Conservation (phyloP, 176 grass and related monocot genomes). For the Oropetium thomaeum region DNA sequence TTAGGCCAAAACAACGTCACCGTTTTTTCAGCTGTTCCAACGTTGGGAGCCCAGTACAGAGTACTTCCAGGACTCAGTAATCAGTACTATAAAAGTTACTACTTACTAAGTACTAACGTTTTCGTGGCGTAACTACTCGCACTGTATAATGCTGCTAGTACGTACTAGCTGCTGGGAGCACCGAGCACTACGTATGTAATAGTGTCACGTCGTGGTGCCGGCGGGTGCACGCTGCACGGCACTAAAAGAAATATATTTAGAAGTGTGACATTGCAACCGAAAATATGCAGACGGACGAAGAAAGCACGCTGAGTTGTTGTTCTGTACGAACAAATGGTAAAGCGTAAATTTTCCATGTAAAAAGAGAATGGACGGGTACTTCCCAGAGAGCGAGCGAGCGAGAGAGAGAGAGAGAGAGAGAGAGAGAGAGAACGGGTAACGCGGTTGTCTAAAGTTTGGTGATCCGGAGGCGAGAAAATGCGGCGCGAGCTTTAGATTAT, state of each 20-base stretch:
- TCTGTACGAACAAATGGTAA: neutral
- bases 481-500: neutral
- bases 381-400: no score
- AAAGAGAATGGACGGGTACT: neutral
- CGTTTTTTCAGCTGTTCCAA: neutral
- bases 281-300: neutral
- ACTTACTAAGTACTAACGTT: neutral
- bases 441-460: neutral
- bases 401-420: no score
- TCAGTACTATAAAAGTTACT: no score
- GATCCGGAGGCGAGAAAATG: constrained; percentile 11
- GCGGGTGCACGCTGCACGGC: neutral
- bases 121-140: neutral
- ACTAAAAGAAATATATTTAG: neutral
- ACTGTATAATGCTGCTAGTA: neutral
- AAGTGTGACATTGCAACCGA: constrained; percentile 5
- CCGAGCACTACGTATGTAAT: no score
- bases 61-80: neutral
- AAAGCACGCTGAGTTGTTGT: neutral
- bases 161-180: neutral
- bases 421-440: neutral
- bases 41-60: neutral
- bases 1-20: no score
- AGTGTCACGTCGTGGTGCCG: neutral
- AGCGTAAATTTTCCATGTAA: neutral